A percentile compares a stretch with the other conserved stretches of the same genome.
phyloP scores from a whole-genome alignment of 345 rosid species.

The Rubroshorea leprosula region DNA sequence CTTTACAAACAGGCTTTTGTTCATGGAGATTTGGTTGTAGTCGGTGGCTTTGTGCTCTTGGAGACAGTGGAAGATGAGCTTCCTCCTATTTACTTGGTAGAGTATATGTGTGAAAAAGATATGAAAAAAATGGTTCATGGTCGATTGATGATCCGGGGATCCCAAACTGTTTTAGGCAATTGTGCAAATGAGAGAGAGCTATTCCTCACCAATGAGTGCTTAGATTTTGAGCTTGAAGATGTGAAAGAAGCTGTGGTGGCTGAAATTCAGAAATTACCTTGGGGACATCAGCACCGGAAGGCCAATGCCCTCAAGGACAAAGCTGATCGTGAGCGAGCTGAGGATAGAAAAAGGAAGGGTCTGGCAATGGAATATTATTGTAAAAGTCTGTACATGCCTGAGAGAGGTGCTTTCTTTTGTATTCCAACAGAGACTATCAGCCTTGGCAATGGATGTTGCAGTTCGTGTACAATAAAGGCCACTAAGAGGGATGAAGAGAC shows the following conservation, averaged over 20 bases:
- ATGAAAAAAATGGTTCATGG: conserved; percentile 60
- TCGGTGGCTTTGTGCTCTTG: conserved; percentile 44
- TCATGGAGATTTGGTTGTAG: conserved; percentile 38
- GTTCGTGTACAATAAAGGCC: conserved; percentile 39
- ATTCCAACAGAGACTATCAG: conserved; percentile 43
- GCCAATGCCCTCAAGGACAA: conserved; percentile 31
- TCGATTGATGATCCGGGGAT: conserved; percentile 43
- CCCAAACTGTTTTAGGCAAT: conserved; percentile 53
- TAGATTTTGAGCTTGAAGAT: conserved; percentile 35
- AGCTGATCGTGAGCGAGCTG: conserved; percentile 42
- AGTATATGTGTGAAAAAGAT: conserved; percentile 50
- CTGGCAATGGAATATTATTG: conserved; percentile 48
- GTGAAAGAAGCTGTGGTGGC: conserved; percentile 32
- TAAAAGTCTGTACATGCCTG: conserved; percentile 54
- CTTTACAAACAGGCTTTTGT: conserved; percentile 46
- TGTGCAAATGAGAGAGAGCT: conserved; percentile 61
- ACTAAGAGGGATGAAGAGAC: conserved; percentile 25
- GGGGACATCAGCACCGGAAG: conserved; percentile 63
- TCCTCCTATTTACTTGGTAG: conserved; percentile 51
- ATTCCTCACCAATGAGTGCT: conserved; percentile 50
- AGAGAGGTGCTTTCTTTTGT: conserved; percentile 60
- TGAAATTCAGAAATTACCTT: conserved; percentile 44
- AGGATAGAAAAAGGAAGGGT: conserved; percentile 47
- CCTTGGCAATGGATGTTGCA: conserved; percentile 42
- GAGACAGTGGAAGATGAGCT: conserved; percentile 35